phyloP scores from a whole-genome alignment of 2,329 filamentous ascomycete genomes.

The Colletotrichum sp. region DNA sequence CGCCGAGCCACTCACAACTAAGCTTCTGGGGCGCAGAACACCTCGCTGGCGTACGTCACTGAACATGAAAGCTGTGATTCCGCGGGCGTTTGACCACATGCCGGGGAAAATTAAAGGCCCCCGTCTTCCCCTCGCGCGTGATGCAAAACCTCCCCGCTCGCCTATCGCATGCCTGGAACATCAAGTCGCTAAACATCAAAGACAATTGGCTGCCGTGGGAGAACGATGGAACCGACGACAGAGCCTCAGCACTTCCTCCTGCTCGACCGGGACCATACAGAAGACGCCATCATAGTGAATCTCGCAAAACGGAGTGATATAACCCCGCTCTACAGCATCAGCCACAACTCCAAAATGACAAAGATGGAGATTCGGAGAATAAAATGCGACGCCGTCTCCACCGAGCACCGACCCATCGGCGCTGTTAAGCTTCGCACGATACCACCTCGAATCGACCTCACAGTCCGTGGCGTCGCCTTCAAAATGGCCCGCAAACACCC shows the following conservation, averaged over 20 bases:
- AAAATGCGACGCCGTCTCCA: not conserved
- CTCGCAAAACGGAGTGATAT: not conserved
- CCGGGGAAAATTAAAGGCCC: not conserved
- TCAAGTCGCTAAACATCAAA: not conserved
- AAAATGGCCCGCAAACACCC: constrained; percentile 12
- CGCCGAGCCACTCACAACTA: not conserved
- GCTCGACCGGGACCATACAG: not conserved
- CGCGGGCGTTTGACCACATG: not conserved
- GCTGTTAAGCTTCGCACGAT: constrained; percentile 6
- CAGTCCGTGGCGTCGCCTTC: constrained; percentile 10
- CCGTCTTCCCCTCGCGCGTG: not conserved
- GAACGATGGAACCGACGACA: not conserved
- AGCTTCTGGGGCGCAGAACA: not conserved
- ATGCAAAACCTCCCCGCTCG: rapidly evolving
- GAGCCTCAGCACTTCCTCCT: not conserved
- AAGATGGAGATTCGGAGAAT: constrained; percentile 11
- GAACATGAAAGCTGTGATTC: not conserved
- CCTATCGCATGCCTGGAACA: not conserved
- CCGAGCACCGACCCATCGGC: not conserved
- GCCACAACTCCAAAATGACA: constrained; percentile 4
- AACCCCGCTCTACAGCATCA: not conserved
- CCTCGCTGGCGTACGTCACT: not conserved
- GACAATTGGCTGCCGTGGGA: not conserved
- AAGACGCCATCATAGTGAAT: not conserved
- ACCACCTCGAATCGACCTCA: constrained; percentile 10